Conservation (phyloP, 257 asterid species). For the Solanum peruvianum region DNA sequence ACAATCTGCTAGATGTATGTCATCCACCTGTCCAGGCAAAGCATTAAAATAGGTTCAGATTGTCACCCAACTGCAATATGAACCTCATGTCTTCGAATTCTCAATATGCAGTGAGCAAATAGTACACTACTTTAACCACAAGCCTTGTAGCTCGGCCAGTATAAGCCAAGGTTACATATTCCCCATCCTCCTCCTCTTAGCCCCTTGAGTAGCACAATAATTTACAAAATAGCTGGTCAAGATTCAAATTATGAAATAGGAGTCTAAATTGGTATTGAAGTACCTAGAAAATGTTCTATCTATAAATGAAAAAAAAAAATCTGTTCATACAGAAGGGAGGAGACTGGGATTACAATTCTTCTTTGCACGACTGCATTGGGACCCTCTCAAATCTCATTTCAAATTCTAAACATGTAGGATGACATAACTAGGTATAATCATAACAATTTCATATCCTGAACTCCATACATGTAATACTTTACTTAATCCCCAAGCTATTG, state of each 20-base stretch:
- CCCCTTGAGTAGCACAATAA: not conserved
- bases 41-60: not conserved
- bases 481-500: not conserved
- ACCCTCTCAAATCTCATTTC: not conserved
- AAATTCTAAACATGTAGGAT: not conserved
- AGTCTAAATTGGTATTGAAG: not conserved
- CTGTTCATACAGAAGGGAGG: not conserved
- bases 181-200: not conserved
- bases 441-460: not conserved
- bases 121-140: not conserved
- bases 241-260: not conserved
- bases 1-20: slow-evolving; percentile 69
- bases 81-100: not conserved
- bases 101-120: not conserved
- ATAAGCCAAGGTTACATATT: not conserved
- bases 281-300: not conserved
- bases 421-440: not conserved
- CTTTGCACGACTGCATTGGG: not conserved
- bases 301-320: not conserved
- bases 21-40: slow-evolving; percentile 46
- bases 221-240: not conserved
- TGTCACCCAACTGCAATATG: not conserved
- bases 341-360: not conserved
- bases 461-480: not conserved
- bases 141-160: not conserved